phyloP scores from a whole-genome alignment of 371 early-diverging fungal genomes.

The Zychaea mexicana region DNA sequence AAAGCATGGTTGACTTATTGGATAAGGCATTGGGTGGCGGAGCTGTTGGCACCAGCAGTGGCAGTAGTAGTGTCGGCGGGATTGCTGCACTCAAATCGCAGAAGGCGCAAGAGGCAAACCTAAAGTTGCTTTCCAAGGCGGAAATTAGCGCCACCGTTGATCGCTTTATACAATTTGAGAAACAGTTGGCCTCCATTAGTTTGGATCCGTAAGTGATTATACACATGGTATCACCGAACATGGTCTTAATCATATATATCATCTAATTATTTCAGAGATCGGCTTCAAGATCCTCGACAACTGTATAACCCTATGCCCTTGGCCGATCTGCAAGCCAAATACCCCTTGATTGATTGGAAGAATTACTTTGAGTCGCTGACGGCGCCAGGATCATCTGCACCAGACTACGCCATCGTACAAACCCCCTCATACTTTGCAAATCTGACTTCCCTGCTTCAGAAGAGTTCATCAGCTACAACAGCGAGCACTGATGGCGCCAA shows the following conservation, averaged over 20 bases:
- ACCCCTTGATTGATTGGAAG: conserved; percentile 34
- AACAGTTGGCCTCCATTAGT: conserved; percentile 36
- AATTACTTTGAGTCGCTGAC: not conserved
- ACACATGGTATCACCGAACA: not conserved
- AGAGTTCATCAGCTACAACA: not conserved
- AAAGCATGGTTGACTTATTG: conserved; percentile 27
- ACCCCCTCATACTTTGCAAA: conserved; percentile 16
- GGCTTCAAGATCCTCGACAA: conserved; percentile 47
- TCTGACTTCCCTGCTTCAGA: not conserved
- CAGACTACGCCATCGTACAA: conserved; percentile 9
- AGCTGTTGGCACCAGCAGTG: too few species aligned
- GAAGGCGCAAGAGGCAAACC: not conserved
- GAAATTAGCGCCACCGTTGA: conserved; percentile 30
- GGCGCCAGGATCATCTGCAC: not conserved
- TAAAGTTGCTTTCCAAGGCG: conserved; percentile 10
- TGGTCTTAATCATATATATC: not conserved
- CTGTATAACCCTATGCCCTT: conserved; percentile 54
- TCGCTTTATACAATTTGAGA: conserved; percentile 51
- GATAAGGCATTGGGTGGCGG: conserved; percentile 15
- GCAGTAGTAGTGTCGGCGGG: not conserved
- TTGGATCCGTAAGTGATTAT: not conserved
- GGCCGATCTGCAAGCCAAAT: conserved; percentile 31
- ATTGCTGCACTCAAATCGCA: not conserved
- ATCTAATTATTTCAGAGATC: too few species aligned
- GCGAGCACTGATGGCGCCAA: too few species aligned